Percentiles rank a stretch among this genome's conserved stretches.
phyloP scores from a whole-genome alignment of 331 rosid species.

The Quercus lobata region DNA sequence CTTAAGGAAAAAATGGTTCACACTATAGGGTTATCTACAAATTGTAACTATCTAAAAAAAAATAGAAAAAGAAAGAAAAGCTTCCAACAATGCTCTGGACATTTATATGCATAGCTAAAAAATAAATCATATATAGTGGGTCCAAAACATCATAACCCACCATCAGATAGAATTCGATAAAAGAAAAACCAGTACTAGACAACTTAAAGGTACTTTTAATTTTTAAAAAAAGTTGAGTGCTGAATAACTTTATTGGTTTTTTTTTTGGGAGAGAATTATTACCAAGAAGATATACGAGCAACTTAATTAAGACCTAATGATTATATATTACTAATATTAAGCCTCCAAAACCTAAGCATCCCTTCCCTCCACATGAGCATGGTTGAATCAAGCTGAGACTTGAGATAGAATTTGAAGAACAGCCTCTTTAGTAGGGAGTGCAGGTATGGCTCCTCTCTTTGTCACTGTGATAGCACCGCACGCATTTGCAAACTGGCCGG shows the following conservation, averaged over 20 bases:
- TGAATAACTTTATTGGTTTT: too few species aligned
- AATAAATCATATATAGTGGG: neutral
- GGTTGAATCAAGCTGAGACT: neutral
- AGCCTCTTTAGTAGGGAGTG: slow-evolving; percentile 26
- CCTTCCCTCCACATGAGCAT: neutral
- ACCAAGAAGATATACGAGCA: too few species aligned
- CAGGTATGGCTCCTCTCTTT: slow-evolving; percentile 23
- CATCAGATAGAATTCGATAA: neutral
- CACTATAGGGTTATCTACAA: too few species aligned
- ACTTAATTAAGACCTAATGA: too few species aligned
- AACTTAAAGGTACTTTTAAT: neutral
- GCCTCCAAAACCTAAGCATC: neutral
- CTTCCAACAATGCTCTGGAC: too few species aligned
- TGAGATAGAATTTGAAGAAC: slow-evolving; percentile 7
- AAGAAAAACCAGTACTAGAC: neutral
- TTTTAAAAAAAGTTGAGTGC: too few species aligned
- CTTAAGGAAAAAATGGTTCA: too few species aligned
- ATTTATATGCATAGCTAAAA: neutral
- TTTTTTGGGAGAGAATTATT: too few species aligned
- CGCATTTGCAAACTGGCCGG: slow-evolving; percentile 33
- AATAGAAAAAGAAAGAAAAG: too few species aligned
- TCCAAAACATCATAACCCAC: neutral
- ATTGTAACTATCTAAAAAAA: too few species aligned
- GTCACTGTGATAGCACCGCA: slow-evolving; percentile 24
- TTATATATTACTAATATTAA: neutral